A percentile compares a stretch with the other conserved stretches of the same genome.
phyloP scores from a whole-genome alignment of 2,329 filamentous ascomycete species.

The Nakataea oryzae region DNA sequence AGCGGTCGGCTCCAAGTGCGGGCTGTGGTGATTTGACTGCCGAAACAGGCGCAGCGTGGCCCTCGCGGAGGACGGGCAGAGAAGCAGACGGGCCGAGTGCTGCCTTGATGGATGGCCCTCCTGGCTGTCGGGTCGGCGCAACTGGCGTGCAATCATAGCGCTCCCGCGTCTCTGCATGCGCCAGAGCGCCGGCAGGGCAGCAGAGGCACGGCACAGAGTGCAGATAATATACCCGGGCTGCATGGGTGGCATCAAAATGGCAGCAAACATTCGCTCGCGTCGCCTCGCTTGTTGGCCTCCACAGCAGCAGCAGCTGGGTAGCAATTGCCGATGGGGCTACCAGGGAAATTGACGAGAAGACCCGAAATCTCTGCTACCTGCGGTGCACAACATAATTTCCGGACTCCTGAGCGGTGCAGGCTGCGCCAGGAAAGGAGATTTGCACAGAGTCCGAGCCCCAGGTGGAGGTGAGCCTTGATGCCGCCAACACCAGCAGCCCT shows the following conservation, averaged over 20 bases:
- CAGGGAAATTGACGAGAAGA: neutral
- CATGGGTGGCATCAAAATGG: neutral
- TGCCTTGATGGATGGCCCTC: neutral
- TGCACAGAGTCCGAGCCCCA: neutral
- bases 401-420: slow-evolving; percentile 16
- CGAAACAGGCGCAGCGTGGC: no score
- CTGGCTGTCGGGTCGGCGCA: neutral
- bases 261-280: neutral
- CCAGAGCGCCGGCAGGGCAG: no score
- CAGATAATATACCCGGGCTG: no score
- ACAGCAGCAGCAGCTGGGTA: neutral
- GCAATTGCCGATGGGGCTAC: neutral
- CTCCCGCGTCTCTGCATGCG: no score
- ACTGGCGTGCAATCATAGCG: neutral
- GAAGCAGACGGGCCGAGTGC: no score
- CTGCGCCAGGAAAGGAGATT: slow-evolving; percentile 11
- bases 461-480: neutral
- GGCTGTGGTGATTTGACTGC: no score
- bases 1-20: neutral
- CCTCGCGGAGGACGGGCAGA: no score
- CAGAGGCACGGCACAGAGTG: no score
- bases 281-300: neutral
- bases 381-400: slow-evolving; percentile 11
- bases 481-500: neutral
- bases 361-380: neutral